Base-by-base conservation (phyloP, 208 protist species). In the Leishmania gerbilli region DNA sequence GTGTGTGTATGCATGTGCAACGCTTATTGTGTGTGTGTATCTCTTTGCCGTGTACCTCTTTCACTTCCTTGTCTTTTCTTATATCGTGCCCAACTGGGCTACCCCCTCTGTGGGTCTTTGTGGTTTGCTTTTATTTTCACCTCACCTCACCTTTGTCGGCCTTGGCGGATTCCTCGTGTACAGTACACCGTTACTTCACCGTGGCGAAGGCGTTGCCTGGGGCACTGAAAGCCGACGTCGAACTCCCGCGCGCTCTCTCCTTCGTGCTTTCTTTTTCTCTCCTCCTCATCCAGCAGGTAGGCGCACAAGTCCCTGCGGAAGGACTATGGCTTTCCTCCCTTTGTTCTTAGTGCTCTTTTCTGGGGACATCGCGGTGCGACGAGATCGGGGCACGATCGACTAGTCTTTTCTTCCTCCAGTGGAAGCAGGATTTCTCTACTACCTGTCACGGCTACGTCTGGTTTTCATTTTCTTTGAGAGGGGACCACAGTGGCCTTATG, bases 51-150 rank as follows among this genome's bases (percentile, higher is more conserved):
- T 56, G 68, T 51, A 64, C 51, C 31, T 21, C 34, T 11, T 74
- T 17, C 11, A n/a, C 37, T 27, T 0, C 82, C 53, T 42, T 37
- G 55, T 55, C 77, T 82, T 83, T 49, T 42, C 40, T 17, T 76
- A 37, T 77, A 0, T 67, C n/a, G 60, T 8, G 60, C 11, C 31
- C 24, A 67, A 13, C 13, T 37, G 13, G 60, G 19, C 31, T 0
- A 67, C 60, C n/a, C 31, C 3, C 60, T 19, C n/a, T 31, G 24
- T 19, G 13, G 9, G 3, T 21, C 31, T 37, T 31, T 67, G 40
- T 58, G 27, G 51, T 0, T 58, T 42, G 34, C 53, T 71, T 37
- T 64, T 67, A 68, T 37, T 82, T 74, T 67, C 21, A 24, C 67
- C 27, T 76, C 3, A 15, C 60, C 60, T 37, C 13, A 6, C n/a